Evolutionary conservation across 139 green algal species (phyloP).

Genomic region (Micromonas commoda): DNA sequence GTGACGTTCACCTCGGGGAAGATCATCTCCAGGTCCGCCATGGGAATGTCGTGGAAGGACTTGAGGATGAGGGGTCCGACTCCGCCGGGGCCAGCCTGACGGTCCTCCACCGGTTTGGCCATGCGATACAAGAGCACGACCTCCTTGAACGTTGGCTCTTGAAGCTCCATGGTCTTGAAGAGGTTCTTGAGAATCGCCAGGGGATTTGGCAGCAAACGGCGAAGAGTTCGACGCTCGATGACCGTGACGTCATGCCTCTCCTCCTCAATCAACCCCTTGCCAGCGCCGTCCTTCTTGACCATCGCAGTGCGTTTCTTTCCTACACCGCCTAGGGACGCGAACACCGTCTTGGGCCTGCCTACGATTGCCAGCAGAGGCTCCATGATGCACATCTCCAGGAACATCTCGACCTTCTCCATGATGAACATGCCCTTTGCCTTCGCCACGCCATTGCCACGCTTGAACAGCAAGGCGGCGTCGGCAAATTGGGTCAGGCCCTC

Average conservation of each 20-base stretch:
- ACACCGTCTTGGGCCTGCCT: not conserved
- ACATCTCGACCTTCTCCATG: slow-evolving; percentile 67
- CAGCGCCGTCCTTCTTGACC: not conserved
- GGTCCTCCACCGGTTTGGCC: slow-evolving; percentile 20
- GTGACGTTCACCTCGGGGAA: slow-evolving; percentile 51
- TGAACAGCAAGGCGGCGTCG: slow-evolving; percentile 6
- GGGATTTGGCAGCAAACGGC: slow-evolving; percentile 46
- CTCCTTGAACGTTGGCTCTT: slow-evolving; percentile 62
- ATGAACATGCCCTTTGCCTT: slow-evolving; percentile 53
- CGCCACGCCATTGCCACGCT: not conserved
- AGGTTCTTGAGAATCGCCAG: slow-evolving; percentile 47
- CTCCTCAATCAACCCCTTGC: not conserved
- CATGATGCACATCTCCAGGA: slow-evolving; percentile 32
- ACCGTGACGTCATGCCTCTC: slow-evolving; percentile 20
- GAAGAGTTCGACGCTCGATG: slow-evolving; percentile 44
- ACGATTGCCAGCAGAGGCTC: slow-evolving; percentile 8
- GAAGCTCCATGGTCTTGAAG: slow-evolving; percentile 4
- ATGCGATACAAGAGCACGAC: slow-evolving; percentile 64
- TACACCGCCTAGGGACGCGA: not conserved
- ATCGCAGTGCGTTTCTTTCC: not conserved
- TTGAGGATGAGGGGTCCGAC: slow-evolving; percentile 64
- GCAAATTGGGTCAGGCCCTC: slow-evolving; percentile 1
- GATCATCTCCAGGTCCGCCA: slow-evolving; percentile 73
- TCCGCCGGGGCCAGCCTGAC: slow-evolving; percentile 28
- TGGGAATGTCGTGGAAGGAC: slow-evolving; percentile 58